Base-by-base conservation (phyloP, 225 moss, liverwort and hornwort species). In the Pleurozium schreberi region DNA sequence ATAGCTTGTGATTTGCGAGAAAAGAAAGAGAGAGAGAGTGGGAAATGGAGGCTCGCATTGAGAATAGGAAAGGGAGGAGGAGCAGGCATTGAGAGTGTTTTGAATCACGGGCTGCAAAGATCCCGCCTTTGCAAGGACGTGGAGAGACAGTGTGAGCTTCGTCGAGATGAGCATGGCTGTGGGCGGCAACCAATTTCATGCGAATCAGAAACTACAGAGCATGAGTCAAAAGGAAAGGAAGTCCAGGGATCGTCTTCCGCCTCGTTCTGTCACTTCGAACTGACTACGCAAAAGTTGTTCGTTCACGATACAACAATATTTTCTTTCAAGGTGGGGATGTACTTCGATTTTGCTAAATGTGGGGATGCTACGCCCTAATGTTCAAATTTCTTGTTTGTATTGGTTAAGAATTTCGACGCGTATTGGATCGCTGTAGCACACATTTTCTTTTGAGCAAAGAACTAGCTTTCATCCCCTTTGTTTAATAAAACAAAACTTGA, bases 171-270 rank as follows among this genome's bases (percentile, higher is more conserved):
- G 90, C 78, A 92, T 89, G 91, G 89, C 78, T 64, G 87, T 88
- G 66, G 71, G 86, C 64, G 74, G 83, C 45, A 86, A 86, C 83
- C 83, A 82, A 42, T 62, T 65, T 43, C 87, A 81, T 58, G 91
- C 82, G 76, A 91, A 87, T 71, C 92, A 85, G 85, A 85, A 77
- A 42, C 89, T 92, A 21, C 91, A 92, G 92, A 89, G 87, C 73
- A 92, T 92, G 91, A 91, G 89, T 85, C 92, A 91, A 89, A 92
- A 89, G 71, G 92, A 91, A 85, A 85, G 92, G 85, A 92, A 92
- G 65, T 92, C 89, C 49, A 75, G 92, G 63, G 92, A 92, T 87
- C 91, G 91, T 65, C 91, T 91, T 85, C 89, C 90, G 40, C 90
- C 92, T 23, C 85, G 69, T 28, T 82, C 89, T 83, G 83, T 57